phyloP scores from a whole-genome alignment of 805 yeast species.

The Metschnikowia gelsemii region DNA sequence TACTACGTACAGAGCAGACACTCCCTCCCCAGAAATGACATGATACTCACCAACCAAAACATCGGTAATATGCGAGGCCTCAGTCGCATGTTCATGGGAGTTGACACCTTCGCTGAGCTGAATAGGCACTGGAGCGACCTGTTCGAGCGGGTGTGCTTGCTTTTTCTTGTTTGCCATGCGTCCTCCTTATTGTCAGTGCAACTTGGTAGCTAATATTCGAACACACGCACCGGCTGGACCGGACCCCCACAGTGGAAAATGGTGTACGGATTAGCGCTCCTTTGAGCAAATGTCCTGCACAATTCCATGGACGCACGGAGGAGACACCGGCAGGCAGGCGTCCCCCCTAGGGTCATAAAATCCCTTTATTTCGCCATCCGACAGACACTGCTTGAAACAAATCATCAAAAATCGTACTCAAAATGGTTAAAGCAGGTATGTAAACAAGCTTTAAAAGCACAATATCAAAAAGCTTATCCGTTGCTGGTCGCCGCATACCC shows the following conservation, averaged over 20 bases:
- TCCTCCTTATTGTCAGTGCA: background rate
- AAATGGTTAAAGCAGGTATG: constrained; percentile 68
- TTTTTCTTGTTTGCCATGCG: constrained; percentile 6
- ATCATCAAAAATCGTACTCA: constrained; percentile 17
- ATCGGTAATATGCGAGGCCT: constrained; percentile 37
- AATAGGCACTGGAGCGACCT: constrained; percentile 40
- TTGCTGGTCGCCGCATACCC: background rate
- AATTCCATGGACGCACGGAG: constrained; percentile 1
- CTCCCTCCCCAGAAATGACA: constrained; percentile 35
- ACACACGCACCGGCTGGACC: too few species aligned
- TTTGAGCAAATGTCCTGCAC: constrained; percentile 3
- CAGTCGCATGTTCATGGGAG: constrained; percentile 19
- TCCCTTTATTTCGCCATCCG: constrained; percentile 1
- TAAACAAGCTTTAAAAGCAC: constrained; percentile 15
- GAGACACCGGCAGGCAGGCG: constrained; percentile 1
- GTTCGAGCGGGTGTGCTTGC: constrained; percentile 22
- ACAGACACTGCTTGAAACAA: background rate
- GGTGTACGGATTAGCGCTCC: too few species aligned
- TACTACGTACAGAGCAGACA: constrained; percentile 36
- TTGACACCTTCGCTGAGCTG: constrained; percentile 28
- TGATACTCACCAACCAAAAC: constrained; percentile 44
- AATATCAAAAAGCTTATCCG: too few species aligned
- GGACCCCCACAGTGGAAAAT: background rate
- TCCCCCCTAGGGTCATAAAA: constrained; percentile 8
- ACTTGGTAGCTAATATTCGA: background rate